phyloP scores from a whole-genome alignment of 2,329 filamentous ascomycete species.

The Fusarium anthophilum region DNA sequence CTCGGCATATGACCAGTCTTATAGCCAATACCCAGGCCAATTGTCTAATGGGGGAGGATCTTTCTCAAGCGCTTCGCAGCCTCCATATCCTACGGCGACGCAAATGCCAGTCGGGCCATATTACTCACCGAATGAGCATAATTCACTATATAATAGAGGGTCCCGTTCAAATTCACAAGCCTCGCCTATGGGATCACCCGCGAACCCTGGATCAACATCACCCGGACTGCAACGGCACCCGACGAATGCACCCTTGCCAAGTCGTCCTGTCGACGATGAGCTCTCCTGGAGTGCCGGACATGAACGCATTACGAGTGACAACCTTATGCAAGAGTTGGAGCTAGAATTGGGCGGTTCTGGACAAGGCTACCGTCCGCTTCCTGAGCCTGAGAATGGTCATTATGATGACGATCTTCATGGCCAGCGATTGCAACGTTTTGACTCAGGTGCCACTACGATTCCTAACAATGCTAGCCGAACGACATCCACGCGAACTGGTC shows the following conservation, averaged over 20 bases:
- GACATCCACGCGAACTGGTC: slow-evolving; percentile 31
- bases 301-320: slow-evolving; percentile 59
- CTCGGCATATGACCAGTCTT: slow-evolving; percentile 51
- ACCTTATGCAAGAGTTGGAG: slow-evolving; percentile 67
- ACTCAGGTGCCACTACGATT: slow-evolving; percentile 60
- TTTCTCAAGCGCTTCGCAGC: slow-evolving; percentile 50
- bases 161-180: slow-evolving; percentile 61
- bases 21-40: slow-evolving; percentile 50
- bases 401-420: slow-evolving; percentile 55
- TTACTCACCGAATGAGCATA: slow-evolving; percentile 58
- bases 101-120: slow-evolving; percentile 64
- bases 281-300: slow-evolving; percentile 54
- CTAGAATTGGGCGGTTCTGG: slow-evolving; percentile 57
- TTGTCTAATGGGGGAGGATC: slow-evolving; percentile 53
- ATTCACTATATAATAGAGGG: slow-evolving; percentile 55
- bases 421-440: slow-evolving; percentile 59
- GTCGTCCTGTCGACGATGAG: slow-evolving; percentile 58
- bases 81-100: slow-evolving; percentile 62
- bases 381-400: slow-evolving; percentile 56
- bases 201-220: slow-evolving; percentile 50
- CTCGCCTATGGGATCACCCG: slow-evolving; percentile 59
- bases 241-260: slow-evolving; percentile 69
- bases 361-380: slow-evolving; percentile 49
- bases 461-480: slow-evolving; percentile 38
- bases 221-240: slow-evolving; percentile 65